Evolutionary conservation across 441 rosid species (phyloP).

Genomic region (Croton setiger): DNA sequence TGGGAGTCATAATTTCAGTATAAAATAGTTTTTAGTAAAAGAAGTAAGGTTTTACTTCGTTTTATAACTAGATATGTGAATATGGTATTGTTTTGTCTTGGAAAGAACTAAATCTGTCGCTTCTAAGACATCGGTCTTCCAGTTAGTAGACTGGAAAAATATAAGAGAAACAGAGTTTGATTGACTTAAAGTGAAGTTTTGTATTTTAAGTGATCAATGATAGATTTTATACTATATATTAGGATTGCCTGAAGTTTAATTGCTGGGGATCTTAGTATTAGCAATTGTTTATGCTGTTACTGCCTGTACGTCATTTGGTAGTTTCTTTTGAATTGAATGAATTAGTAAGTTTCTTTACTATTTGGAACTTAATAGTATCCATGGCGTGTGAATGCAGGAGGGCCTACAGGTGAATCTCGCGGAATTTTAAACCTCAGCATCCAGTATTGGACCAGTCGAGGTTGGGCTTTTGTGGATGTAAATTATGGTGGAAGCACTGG

Average conservation of each 20-base stretch:
- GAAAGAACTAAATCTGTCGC: background rate
- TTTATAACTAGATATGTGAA: background rate
- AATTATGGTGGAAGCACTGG: slow-evolving; percentile 99
- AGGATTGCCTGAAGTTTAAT: background rate
- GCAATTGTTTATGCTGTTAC: background rate
- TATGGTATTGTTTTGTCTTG: background rate
- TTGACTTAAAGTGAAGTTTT: background rate
- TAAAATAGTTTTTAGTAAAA: background rate
- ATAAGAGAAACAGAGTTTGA: background rate
- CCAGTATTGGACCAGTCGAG: slow-evolving; percentile 96
- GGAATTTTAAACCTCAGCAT: slow-evolving; percentile 65
- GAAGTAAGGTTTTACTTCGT: background rate
- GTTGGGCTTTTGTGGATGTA: slow-evolving; percentile 95
- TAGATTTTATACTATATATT: background rate
- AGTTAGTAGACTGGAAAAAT: background rate
- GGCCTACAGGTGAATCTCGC: slow-evolving; percentile 74
- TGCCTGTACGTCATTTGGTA: background rate
- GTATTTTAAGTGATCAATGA: background rate
- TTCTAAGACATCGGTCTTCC: background rate
- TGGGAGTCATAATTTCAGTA: background rate
- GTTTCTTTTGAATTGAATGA: slow-evolving; percentile 4
- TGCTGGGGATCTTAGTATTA: background rate
- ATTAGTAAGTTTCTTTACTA: background rate
- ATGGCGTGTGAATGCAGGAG: slow-evolving; percentile 46
- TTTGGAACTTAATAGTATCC: background rate